Percentiles rank a stretch among this genome's conserved stretches.
phyloP scores from a whole-genome alignment of 257 asterid species.

The Fraxinus anomala region DNA sequence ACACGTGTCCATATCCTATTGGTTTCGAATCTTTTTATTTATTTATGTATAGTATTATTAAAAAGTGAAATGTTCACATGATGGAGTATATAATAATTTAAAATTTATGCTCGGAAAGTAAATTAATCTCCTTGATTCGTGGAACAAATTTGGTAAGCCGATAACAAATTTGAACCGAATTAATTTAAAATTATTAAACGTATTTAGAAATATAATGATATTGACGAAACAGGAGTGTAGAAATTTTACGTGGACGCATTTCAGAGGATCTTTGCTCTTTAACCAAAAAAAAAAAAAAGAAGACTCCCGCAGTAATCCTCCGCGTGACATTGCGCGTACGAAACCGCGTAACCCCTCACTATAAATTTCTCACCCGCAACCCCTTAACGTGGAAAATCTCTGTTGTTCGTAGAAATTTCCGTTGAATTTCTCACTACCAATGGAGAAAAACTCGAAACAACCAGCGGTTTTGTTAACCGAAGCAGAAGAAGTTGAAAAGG shows the following conservation, averaged over 20 bases:
- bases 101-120: too few relatives aligned
- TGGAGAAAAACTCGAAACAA: slow-evolving; percentile 18
- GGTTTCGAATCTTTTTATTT: neutral
- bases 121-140: too few relatives aligned
- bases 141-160: too few relatives aligned
- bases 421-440: slow-evolving; percentile 19
- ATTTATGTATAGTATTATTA: too few relatives aligned
- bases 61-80: too few relatives aligned
- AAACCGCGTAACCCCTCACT: slow-evolving; percentile 51
- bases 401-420: slow-evolving; percentile 18
- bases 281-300: neutral
- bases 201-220: too few relatives aligned
- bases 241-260: neutral
- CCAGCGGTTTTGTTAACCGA: slow-evolving; percentile 1
- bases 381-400: slow-evolving; percentile 28
- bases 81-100: too few relatives aligned
- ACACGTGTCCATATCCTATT: neutral
- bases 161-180: too few relatives aligned
- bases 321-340: slow-evolving; percentile 17
- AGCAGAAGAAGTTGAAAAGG: slow-evolving; percentile 34
- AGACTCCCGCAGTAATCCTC: neutral
- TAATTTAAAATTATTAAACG: too few relatives aligned
- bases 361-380: slow-evolving; percentile 31
- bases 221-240: neutral
- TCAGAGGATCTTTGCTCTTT: neutral